Base-by-base conservation (phyloP, 768 basidiomycete genomes). In the Pleurotus salmoneostramineus region DNA sequence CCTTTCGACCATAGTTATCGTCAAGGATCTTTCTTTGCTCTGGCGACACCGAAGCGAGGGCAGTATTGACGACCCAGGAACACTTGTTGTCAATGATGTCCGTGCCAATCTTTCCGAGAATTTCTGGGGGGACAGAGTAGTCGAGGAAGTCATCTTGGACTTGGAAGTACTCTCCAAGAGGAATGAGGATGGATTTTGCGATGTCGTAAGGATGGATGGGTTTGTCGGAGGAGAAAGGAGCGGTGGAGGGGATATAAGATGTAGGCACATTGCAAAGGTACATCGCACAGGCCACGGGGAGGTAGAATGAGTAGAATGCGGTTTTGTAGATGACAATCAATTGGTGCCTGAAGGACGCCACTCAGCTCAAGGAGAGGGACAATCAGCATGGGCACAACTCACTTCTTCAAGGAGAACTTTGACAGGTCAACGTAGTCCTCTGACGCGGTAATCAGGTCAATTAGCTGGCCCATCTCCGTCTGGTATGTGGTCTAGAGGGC, bases 41-140 rank as follows among this genome's bases (percentile, higher is more conserved):
- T 0, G 83, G 74, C 3, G 73, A 77, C 1, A 80, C 84, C 43
- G 77, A 69, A 14, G 73, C 70, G 58, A 98, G 78, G 32, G 94
- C 97, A 17, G 84, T 86, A 74, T 97, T 98, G 71, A 98, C 80
- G 64, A 88, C 88, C 97, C 96, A 99, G 14, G 89, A 90, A 73
- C 96, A 98, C 76, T 99, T 99, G 84, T 98, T 98, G 74, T 99
- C 96, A 58, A 98, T 71, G 66, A 99, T 99, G 71, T 98, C 97
- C 12, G 96, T 98, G 17, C 96, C 97, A 59, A 99, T 86, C 76
- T 99, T 98, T 48, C 96, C 96, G 52, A 98, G 89, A 64, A 89
- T 81, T 72, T 95, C 94, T 0, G 94, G 93, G 6, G 91, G 83
- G 4, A 88, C 94, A 15, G 90, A 87, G 69, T 85, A 97, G 72